Percentiles rank a stretch among this genome's conserved stretches.
These are phyloP conservation scores for Ramalina peruviana DNA, from an alignment of 495 filamentous ascomycete species.

Conservation along the genomic window DNA sequence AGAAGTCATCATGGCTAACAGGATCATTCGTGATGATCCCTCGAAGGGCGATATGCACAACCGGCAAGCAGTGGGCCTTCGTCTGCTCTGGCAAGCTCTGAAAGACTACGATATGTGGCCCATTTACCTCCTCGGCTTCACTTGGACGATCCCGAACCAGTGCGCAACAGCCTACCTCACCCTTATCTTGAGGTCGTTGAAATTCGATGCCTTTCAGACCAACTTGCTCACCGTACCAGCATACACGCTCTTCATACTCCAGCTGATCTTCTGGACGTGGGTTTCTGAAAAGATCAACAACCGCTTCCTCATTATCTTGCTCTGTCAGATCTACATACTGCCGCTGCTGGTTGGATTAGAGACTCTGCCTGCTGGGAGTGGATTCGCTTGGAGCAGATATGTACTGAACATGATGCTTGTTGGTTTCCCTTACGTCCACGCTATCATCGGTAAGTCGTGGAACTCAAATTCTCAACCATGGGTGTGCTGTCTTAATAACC, in stretches of 20 bases:
- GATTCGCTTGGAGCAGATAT: slow-evolving; percentile 3
- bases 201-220: slow-evolving; percentile 52
- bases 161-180: slow-evolving; percentile 47
- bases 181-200: slow-evolving; percentile 41
- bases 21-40: slow-evolving; percentile 58
- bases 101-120: slow-evolving; percentile 62
- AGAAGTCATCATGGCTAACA: slow-evolving; percentile 56
- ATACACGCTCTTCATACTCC: slow-evolving; percentile 30
- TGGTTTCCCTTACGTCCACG: slow-evolving; percentile 19
- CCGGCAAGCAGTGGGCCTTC: slow-evolving; percentile 44
- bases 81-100: slow-evolving; percentile 41
- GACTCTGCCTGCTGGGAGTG: slow-evolving; percentile 20
- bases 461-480: neutral
- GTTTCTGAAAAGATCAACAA: slow-evolving; percentile 45
- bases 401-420: slow-evolving; percentile 13
- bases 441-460: slow-evolving; percentile 15
- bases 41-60: slow-evolving; percentile 49
- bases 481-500: neutral
- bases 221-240: slow-evolving; percentile 57
- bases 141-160: slow-evolving; percentile 38
- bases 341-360: slow-evolving; percentile 40
- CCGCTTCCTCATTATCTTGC: slow-evolving; percentile 32
- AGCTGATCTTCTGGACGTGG: slow-evolving; percentile 39
- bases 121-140: slow-evolving; percentile 49
- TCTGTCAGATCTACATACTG: slow-evolving; percentile 43